These are phyloP conservation scores for Phyllachora maydis DNA, from an alignment of 2,329 filamentous ascomycete species.

Conservation along the genomic window DNA sequence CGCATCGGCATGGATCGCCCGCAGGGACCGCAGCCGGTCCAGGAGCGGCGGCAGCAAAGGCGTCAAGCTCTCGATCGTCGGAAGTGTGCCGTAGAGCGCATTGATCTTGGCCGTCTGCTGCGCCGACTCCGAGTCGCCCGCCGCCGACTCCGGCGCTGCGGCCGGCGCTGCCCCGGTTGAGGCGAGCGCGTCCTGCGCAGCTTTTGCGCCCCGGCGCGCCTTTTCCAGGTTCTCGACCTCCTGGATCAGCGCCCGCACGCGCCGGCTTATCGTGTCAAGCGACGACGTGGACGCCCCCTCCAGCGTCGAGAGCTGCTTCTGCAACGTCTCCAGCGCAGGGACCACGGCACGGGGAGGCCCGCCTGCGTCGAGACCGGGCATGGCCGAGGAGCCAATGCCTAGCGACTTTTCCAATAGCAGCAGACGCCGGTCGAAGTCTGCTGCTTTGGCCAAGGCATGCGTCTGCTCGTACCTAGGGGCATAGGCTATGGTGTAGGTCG, in stretches of 20 bases:
- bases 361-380: constrained; percentile 38
- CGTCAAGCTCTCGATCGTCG: constrained; percentile 70
- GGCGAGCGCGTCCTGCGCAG: constrained; percentile 36
- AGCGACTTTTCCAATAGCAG: constrained; percentile 60
- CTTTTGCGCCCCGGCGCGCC: constrained; percentile 38
- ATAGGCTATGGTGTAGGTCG: constrained; percentile 45
- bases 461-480: constrained; percentile 43
- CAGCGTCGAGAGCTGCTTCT: constrained; percentile 60
- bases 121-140: constrained; percentile 16
- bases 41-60: constrained; percentile 72
- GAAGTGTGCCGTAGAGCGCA: constrained; percentile 70
- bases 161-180: constrained; percentile 17
- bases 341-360: constrained; percentile 49
- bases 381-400: constrained; percentile 51
- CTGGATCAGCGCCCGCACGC: constrained; percentile 46
- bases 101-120: constrained; percentile 79
- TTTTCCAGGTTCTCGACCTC: constrained; percentile 57
- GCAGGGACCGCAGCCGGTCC: constrained; percentile 65
- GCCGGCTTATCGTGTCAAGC: constrained; percentile 49
- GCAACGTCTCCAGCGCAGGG: constrained; percentile 60
- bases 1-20: constrained; percentile 71
- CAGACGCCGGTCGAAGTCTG: constrained; percentile 73
- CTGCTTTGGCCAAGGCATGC: constrained; percentile 57
- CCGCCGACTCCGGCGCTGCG: constrained; percentile 14
- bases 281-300: constrained; percentile 51